Evolutionary conservation across 139 green algal species (phyloP), one percentile per base, ranked within the genome.

Genomic region (Coccomyxa sp.): DNA sequence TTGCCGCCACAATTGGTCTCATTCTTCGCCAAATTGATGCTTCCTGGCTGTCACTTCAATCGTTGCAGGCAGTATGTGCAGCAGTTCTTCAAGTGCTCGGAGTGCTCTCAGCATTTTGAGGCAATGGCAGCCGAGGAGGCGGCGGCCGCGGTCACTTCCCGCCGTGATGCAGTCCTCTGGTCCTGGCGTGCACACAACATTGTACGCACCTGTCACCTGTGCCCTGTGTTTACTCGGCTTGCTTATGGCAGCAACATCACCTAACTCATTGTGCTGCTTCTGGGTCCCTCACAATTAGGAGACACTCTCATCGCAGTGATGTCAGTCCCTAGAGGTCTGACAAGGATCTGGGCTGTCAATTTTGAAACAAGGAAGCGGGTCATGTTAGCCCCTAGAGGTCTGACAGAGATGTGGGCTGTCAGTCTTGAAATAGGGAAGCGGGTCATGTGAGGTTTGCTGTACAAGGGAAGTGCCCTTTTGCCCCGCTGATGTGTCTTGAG

Each of bases 101-200:
- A 86, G 4, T 95, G 90, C 77, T 80, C 90, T 32, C 60, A 85
- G 28, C 90, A 95, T 63, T 95, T 94, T 82, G 63, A 88, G 75
- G 28, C 76, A 28, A 83, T 91, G 58, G 83, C 89, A 0, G 58
- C 60, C 13, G 82, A 80, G 57, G n/a, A 83, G 16, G 88, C 88
- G 63, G 90, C 91, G 0, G 74, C 45, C 13, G 51, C 28, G 23
- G 87, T 97, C 38, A 67, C 31, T 7, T 88, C 31, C 23, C 83
- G 83, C 31, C 83, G 79, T 7, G 86, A 93, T 14, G 88, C 90
- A 14, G 87, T 92, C 45, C 76, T 97, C 28, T 97, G 94, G 94
- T 79, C 95, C 58, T 97, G 94, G 94, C 71, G 77, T 10, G 87
- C 88, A 10, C 94, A 97, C 89, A 97, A 97, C 85, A 83, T 81